Base-by-base conservation (phyloP, 164 flowering plant genomes). In the Vitis cinerea region DNA sequence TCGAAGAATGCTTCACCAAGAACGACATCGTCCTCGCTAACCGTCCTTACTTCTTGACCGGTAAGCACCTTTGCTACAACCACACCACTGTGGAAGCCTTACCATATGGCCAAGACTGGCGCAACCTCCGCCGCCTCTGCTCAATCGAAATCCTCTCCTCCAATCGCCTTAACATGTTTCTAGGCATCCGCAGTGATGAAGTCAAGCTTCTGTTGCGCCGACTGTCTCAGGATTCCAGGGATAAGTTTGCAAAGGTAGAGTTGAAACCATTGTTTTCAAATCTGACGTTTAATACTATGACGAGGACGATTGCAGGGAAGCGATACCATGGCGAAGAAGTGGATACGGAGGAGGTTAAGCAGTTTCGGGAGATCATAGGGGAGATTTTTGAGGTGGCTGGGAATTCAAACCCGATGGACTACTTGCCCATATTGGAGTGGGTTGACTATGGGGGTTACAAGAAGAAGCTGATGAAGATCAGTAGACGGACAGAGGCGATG, bases 211-310 rank as follows among this genome's bases (percentile, higher is more conserved):
- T 81, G 49, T n/a, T 80, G 12, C 58, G 23, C 5, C 50, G 50
- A 2, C 68, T 81, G 7, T 63, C n/a, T 14, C 27, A 29, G 17
- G 27, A 55, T 13, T 23, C 68, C 8, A 23, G 30, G 12, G 4
- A 12, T 1, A 37, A 30, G 1, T 16, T 27, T 47, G 31, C 49
- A 50, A 61, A 70, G 67, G 77, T 67, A 12, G 74, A 71, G 14
- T 12, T 79, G 75, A 79, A 71, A 49, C 30, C 63, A 0, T 12
- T 57, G 68, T 70, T 83, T 48, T 59, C 69, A 4, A 74, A 74
- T 65, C 60, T 83, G 30, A 70, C 76, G 17, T 64, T 74, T 19
- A 81, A 83, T 50, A 66, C 74, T 3, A 75, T 81, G 65, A 75
- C 78, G 83, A 54, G 70, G 74, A 75, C 72, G 75, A 57, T 71